Evolutionary conservation across 2,329 filamentous ascomycete genomes (phyloP).

Genomic region (Calonectria naviculata): DNA sequence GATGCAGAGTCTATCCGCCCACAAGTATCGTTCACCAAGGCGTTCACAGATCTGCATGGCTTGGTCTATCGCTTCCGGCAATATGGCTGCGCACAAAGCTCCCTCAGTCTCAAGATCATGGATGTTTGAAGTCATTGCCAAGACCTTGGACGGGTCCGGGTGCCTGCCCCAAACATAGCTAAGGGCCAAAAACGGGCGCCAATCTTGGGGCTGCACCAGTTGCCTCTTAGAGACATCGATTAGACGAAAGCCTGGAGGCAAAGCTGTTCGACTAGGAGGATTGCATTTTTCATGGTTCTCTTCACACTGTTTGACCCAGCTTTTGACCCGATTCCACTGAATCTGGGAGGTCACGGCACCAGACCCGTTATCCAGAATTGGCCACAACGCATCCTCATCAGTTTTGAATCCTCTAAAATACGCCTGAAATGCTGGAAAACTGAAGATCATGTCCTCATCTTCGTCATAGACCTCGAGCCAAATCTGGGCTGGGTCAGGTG

Average conservation of each 20-base stretch:
- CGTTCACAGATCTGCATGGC: not conserved
- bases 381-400: not conserved
- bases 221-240: not conserved
- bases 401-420: not conserved
- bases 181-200: not conserved
- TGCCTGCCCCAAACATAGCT: not conserved
- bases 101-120: not conserved
- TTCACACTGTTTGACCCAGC: not conserved
- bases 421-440: not conserved
- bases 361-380: not conserved
- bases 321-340: not conserved
- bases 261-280: not conserved
- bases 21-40: not conserved
- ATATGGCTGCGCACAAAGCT: not conserved
- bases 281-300: not conserved
- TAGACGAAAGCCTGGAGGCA: not conserved
- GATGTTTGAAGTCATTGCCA: not conserved
- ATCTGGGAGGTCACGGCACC: not conserved
- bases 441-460: not conserved
- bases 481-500: not conserved
- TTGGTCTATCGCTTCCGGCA: not conserved
- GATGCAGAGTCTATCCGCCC: conserved; percentile 3
- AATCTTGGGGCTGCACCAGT: not conserved
- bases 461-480: not conserved
- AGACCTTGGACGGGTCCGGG: not conserved